These are phyloP conservation scores for Colletotrichum spinosum DNA, from an alignment of 2,329 filamentous ascomycete species.

Conservation along the genomic window DNA sequence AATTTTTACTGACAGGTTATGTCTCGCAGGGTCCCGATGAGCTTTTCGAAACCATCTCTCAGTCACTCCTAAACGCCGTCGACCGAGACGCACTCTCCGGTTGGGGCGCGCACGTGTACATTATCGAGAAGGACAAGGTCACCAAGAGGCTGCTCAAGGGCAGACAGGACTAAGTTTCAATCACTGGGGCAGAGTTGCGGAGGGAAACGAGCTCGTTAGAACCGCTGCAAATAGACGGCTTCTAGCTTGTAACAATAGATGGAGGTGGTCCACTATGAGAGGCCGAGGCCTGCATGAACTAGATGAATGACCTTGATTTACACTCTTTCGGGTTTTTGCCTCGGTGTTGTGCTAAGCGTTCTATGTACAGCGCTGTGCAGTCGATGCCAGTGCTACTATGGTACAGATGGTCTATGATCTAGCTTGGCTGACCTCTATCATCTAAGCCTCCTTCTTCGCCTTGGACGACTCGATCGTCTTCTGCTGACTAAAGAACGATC, in stretches of 20 bases:
- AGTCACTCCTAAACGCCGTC: constrained; percentile 93
- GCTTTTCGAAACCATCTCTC: constrained; percentile 98
- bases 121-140: constrained; percentile 99
- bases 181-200: constrained; percentile 1
- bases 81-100: constrained; percentile 97
- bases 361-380: constrained; percentile 34
- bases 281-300: constrained; percentile 33
- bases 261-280: constrained; percentile 39
- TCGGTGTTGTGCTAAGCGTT: constrained; percentile 23
- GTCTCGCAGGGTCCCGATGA: constrained; percentile 82
- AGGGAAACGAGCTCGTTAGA: constrained; percentile 23
- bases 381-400: constrained; percentile 38
- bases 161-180: constrained; percentile 80
- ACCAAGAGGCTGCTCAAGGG: constrained; percentile 99
- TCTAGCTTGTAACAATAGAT: constrained; percentile 51
- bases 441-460: constrained; percentile 67
- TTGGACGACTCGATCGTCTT: constrained; percentile 52
- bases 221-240: constrained; percentile 36
- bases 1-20: constrained; percentile 37
- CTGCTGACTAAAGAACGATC: constrained; percentile 71
- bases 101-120: constrained; percentile 99
- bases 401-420: constrained; percentile 46
- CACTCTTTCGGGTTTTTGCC: constrained; percentile 10
- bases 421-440: constrained; percentile 39
- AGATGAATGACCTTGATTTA: constrained; percentile 34